A percentile compares a stretch with the other conserved stretches of the same genome.
phyloP scores from a whole-genome alignment of 2,329 filamentous ascomycete genomes.

The Hymenotorrendiella dingleyae region DNA sequence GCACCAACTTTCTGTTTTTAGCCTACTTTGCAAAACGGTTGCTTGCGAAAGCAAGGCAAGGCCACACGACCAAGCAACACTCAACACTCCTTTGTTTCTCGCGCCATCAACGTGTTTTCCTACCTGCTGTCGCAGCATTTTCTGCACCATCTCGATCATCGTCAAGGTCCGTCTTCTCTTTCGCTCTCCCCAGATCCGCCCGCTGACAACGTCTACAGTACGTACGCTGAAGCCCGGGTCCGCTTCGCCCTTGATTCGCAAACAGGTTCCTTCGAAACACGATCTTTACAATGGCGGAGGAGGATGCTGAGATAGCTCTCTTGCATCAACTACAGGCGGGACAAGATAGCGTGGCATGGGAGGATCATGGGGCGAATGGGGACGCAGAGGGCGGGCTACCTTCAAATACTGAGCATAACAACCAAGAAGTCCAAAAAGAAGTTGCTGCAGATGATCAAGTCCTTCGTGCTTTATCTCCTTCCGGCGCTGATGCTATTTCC shows the following conservation, averaged over 20 bases:
- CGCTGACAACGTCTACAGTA: neutral
- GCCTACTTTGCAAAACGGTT: no score
- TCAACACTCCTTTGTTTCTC: neutral
- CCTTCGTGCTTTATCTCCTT: constrained; percentile 32
- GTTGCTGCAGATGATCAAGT: constrained; percentile 33
- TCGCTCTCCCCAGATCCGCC: neutral
- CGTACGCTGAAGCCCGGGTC: neutral
- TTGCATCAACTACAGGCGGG: constrained; percentile 32
- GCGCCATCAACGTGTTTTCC: neutral
- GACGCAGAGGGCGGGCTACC: constrained; percentile 26
- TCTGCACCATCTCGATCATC: neutral
- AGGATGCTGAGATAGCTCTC: constrained; percentile 33
- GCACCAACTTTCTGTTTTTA: neutral
- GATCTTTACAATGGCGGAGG: constrained; percentile 29
- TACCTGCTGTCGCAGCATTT: neutral
- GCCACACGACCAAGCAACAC: no score
- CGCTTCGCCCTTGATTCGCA: neutral
- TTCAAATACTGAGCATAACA: constrained; percentile 33
- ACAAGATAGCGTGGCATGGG: constrained; percentile 29
- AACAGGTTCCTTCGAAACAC: neutral
- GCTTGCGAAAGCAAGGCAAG: no score
- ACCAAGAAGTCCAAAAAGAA: constrained; percentile 32
- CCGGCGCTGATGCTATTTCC: constrained; percentile 26
- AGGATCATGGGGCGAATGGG: constrained; percentile 24
- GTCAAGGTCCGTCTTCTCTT: neutral